Percentiles rank a stretch among this genome's conserved stretches.
Evolutionary conservation across 257 asterid species (phyloP).

Genomic region (Solanum gandarillasii): DNA sequence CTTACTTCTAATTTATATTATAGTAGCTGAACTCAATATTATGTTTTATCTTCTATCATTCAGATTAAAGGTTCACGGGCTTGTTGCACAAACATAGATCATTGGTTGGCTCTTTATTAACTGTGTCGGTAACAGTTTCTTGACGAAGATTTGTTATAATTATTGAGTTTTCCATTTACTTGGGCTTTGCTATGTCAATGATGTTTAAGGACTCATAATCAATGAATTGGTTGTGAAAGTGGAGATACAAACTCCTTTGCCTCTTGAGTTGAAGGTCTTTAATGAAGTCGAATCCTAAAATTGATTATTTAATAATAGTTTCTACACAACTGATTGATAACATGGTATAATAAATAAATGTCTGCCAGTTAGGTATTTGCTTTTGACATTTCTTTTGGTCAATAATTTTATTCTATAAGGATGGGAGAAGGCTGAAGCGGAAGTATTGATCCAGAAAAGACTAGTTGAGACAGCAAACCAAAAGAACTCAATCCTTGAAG

Average conservation of each 20-base stretch:
- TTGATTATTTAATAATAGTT: not conserved
- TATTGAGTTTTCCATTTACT: not conserved
- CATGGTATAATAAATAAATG: not conserved
- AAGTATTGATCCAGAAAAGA: slow-evolving; percentile 50
- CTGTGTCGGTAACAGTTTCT: not conserved
- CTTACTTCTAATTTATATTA: not conserved
- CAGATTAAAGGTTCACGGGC: not conserved
- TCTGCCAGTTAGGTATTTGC: not conserved
- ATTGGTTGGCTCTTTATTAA: not conserved
- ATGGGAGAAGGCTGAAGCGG: slow-evolving; percentile 94
- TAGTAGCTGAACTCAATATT: not conserved
- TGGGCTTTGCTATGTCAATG: not conserved
- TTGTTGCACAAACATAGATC: not conserved
- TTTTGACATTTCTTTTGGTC: not conserved
- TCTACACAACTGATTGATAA: not conserved
- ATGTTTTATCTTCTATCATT: not conserved
- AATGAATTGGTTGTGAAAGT: not conserved
- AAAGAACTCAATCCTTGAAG: slow-evolving; percentile 57
- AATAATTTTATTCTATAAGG: slow-evolving; percentile 30
- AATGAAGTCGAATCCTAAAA: not conserved
- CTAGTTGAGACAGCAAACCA: slow-evolving; percentile 47
- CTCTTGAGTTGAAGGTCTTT: not conserved
- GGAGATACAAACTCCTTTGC: not conserved
- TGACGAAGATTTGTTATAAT: not conserved
- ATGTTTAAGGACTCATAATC: not conserved